Evolutionary conservation across 768 basidiomycete species (phyloP).

Genomic region (Cubamyces lactineus): DNA sequence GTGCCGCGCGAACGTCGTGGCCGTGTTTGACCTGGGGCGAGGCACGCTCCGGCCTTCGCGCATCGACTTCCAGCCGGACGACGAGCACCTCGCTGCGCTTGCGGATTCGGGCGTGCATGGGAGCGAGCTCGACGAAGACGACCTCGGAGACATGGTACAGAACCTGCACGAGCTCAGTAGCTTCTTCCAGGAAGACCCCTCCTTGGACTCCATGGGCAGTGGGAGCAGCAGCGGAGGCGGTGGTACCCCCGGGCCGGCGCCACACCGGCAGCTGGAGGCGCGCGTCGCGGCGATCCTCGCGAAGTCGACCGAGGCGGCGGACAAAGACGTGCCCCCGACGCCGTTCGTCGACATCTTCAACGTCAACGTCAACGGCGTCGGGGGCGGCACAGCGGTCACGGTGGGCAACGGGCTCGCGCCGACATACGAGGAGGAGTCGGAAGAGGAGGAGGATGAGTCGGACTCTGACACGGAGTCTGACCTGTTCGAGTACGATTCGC

Average conservation of each 20-base stretch:
- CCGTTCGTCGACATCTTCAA: slow-evolving; percentile 79
- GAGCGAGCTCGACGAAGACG: slow-evolving; percentile 46
- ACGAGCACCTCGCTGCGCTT: slow-evolving; percentile 42
- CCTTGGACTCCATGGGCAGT: not conserved
- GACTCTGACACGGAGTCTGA: slow-evolving; percentile 37
- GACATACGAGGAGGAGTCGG: slow-evolving; percentile 38
- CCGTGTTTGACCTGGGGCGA: slow-evolving; percentile 83
- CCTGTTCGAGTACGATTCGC: slow-evolving; percentile 41
- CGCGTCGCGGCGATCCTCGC: slow-evolving; percentile 82
- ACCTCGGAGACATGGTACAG: slow-evolving; percentile 77
- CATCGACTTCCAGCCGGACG: slow-evolving; percentile 71
- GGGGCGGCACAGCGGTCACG: not conserved
- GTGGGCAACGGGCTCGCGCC: slow-evolving; percentile 10
- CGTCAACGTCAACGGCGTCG: slow-evolving; percentile 41
- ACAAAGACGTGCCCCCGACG: slow-evolving; percentile 67
- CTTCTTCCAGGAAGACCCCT: slow-evolving; percentile 62
- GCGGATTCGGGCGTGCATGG: not conserved
- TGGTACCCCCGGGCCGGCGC: slow-evolving; percentile 6
- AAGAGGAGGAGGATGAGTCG: slow-evolving; percentile 36
- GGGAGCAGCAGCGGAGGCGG: not conserved
- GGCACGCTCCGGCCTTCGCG: slow-evolving; percentile 73
- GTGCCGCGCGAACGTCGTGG: slow-evolving; percentile 79
- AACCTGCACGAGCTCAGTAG: slow-evolving; percentile 76
- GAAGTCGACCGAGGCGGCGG: slow-evolving; percentile 62
- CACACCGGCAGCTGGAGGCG: slow-evolving; percentile 58